A percentile compares a stretch with the other conserved stretches of the same genome.
These are phyloP conservation scores for Clarireedia homoeocarpa DNA, from an alignment of 2,329 filamentous ascomycete species.

Conservation along the genomic window DNA sequence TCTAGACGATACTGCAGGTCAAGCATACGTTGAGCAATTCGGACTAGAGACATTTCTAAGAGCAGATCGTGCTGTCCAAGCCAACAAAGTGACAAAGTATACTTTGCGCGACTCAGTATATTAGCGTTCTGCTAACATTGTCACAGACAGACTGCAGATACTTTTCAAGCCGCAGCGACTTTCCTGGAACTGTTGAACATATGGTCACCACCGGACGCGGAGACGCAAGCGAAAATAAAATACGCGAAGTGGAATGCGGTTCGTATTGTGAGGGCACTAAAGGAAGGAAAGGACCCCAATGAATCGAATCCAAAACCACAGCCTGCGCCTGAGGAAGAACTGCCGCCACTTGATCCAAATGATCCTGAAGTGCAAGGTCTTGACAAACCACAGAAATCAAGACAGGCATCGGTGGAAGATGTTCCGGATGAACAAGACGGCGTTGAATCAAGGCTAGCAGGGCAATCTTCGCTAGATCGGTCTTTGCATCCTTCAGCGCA, in stretches of 20 bases:
- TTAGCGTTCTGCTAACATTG: not conserved
- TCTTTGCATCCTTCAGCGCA: conserved; percentile 37
- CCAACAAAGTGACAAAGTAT: conserved; percentile 79
- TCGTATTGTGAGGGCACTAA: conserved; percentile 83
- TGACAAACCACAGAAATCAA: conserved; percentile 35
- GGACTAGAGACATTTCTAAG: conserved; percentile 79
- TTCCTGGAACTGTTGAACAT: conserved; percentile 85
- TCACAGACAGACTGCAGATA: conserved; percentile 70
- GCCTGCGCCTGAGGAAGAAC: conserved; percentile 36
- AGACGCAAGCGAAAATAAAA: conserved; percentile 80
- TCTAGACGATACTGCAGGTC: conserved; percentile 74
- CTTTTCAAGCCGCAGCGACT: conserved; percentile 83
- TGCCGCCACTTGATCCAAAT: conserved; percentile 47
- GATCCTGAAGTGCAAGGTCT: conserved; percentile 58
- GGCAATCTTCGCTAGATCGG: conserved; percentile 40
- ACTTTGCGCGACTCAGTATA: conserved; percentile 31
- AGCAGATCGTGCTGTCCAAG: conserved; percentile 73
- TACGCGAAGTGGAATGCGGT: conserved; percentile 95
- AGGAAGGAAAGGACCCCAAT: conserved; percentile 87
- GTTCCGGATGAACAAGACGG: conserved; percentile 48
- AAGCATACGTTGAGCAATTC: conserved; percentile 92
- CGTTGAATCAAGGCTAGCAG: conserved; percentile 36
- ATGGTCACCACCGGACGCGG: conserved; percentile 69
- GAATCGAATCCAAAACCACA: conserved; percentile 70
- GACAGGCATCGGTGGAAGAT: conserved; percentile 42